These are phyloP conservation scores for Ascochyta koolunga DNA, from an alignment of 2,329 filamentous ascomycete genomes.

Conservation along the genomic window DNA sequence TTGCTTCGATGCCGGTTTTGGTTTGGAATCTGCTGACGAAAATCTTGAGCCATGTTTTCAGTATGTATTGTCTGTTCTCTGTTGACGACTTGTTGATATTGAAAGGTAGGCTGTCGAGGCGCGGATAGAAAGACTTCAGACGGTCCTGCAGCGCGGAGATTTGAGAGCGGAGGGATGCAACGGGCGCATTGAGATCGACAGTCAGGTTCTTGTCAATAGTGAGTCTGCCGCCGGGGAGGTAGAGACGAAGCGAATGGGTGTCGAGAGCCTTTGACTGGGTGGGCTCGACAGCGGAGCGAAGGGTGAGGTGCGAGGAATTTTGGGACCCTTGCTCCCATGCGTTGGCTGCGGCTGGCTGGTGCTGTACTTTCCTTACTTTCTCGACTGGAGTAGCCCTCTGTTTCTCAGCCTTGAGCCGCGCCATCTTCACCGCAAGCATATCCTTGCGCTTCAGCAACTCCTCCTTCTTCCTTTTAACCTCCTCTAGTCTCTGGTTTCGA, in stretches of 20 bases:
- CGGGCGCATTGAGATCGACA: conserved; percentile 21
- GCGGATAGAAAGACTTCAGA: conserved; percentile 31
- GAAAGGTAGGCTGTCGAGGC: conserved; percentile 34
- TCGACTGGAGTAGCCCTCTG: background rate
- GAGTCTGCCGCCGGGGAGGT: conserved; percentile 14
- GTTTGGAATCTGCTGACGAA: conserved; percentile 31
- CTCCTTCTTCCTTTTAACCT: conserved; percentile 1
- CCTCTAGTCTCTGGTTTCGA: background rate
- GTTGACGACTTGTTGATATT: conserved; percentile 27
- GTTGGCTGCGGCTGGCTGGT: background rate
- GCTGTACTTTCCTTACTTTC: background rate
- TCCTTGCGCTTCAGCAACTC: background rate
- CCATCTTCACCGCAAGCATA: background rate
- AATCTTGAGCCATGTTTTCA: conserved; percentile 40
- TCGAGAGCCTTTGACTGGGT: background rate
- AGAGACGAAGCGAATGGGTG: conserved; percentile 17
- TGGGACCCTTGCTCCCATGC: background rate
- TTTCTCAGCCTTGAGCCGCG: background rate
- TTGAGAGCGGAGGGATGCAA: conserved; percentile 27
- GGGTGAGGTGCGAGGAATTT: no score
- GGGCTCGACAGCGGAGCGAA: background rate
- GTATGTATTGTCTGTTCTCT: conserved; percentile 19
- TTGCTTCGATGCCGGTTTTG: conserved; percentile 1
- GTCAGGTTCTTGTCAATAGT: conserved; percentile 29
- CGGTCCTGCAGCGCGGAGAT: conserved; percentile 25